Conservation (phyloP, 1,284 basidiomycete genomes). For the Crucibulum cyathiforme region DNA sequence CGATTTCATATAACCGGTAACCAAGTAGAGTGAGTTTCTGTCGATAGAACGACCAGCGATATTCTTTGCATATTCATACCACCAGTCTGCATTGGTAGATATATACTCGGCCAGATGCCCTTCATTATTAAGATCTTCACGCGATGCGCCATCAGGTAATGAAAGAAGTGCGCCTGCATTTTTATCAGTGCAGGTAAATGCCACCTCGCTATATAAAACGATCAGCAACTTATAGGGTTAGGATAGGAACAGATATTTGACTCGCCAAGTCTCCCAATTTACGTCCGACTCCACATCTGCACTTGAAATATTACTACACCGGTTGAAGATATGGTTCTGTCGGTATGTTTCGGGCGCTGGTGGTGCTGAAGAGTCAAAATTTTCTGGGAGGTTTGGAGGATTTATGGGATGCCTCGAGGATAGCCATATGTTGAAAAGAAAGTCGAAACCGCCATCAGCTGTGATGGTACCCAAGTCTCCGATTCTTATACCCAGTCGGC, state of each 20-base stretch:
- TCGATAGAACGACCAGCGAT: constrained; percentile 17
- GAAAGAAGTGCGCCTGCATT: constrained; percentile 21
- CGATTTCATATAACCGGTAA: constrained; percentile 31
- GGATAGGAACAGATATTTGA: neutral
- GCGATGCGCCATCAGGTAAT: constrained; percentile 25
- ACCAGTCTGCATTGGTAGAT: constrained; percentile 13
- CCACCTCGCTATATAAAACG: neutral
- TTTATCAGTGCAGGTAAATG: neutral
- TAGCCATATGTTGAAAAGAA: constrained; percentile 41
- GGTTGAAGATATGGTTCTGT: neutral
- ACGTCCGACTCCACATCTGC: neutral
- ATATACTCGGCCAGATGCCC: constrained; percentile 9
- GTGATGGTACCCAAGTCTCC: constrained; percentile 37
- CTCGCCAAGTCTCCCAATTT: neutral
- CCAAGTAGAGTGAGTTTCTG: constrained; percentile 31
- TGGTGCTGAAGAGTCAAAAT: constrained; percentile 6
- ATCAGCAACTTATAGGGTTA: no score
- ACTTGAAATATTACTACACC: neutral
- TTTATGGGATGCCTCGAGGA: constrained; percentile 23
- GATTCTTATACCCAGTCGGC: constrained; percentile 29
- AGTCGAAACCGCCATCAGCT: constrained; percentile 35
- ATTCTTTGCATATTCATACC: constrained; percentile 27
- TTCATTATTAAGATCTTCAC: constrained; percentile 10
- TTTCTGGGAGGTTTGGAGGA: constrained; percentile 15
- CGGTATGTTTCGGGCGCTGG: neutral